phyloP scores from a whole-genome alignment of 2,329 filamentous ascomycete genomes.

The Monilinia fructicola region DNA sequence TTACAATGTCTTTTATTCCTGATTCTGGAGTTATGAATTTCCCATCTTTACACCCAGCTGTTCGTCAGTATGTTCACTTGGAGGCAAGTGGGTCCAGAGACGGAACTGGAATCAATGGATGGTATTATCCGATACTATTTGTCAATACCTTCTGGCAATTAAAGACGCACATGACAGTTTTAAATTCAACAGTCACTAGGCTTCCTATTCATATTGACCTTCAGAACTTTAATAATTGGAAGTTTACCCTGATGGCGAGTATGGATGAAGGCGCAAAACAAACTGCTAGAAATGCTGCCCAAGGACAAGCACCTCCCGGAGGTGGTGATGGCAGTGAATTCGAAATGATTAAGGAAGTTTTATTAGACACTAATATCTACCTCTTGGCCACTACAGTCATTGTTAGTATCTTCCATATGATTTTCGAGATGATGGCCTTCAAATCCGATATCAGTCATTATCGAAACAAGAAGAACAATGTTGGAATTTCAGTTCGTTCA shows the following conservation, averaged over 20 bases:
- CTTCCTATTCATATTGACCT: constrained; percentile 82
- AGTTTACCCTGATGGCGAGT: constrained; percentile 80
- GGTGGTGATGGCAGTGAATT: constrained; percentile 90
- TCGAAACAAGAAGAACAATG: constrained; percentile 99
- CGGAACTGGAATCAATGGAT: constrained; percentile 79
- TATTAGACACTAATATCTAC: constrained; percentile 91
- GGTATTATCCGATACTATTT: constrained; percentile 90
- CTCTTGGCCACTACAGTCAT: constrained; percentile 80
- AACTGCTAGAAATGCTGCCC: constrained; percentile 73
- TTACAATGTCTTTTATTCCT: constrained; percentile 83
- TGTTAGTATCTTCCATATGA: constrained; percentile 85
- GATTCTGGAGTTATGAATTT: constrained; percentile 71
- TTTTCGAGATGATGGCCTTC: constrained; percentile 95
- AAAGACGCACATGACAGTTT: constrained; percentile 81
- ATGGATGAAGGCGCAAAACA: constrained; percentile 88
- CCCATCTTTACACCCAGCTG: constrained; percentile 66
- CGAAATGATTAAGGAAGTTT: constrained; percentile 94
- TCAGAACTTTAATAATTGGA: constrained; percentile 81
- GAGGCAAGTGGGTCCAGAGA: constrained; percentile 82
- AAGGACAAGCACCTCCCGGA: constrained; percentile 53
- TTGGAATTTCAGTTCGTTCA: constrained; percentile 92
- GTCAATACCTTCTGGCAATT: constrained; percentile 98
- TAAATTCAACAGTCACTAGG: constrained; percentile 85
- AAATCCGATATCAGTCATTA: constrained; percentile 97
- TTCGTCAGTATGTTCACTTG: constrained; percentile 74